Evolutionary conservation across 345 rosid genomes (phyloP).

Genomic region (Raphanus sativus): DNA sequence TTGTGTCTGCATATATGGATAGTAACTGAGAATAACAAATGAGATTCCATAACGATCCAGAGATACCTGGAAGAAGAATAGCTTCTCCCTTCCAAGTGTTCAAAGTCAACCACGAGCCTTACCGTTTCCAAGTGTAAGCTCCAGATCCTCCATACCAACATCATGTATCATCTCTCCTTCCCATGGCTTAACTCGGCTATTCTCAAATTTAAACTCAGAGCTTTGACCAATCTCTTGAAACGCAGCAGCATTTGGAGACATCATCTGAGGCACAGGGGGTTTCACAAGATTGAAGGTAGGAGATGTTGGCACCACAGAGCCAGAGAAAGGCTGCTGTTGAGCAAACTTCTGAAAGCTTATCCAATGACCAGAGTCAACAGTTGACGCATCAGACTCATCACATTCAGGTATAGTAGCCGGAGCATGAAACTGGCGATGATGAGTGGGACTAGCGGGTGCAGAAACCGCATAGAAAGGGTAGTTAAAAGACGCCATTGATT

Average conservation of each 20-base stretch:
- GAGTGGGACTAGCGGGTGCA: constrained; percentile 98
- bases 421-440: constrained; percentile 73
- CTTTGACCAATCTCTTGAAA: constrained; percentile 65
- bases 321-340: constrained; percentile 43
- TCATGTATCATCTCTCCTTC: constrained; percentile 99
- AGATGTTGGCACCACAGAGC: constrained; percentile 64
- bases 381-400: constrained; percentile 91
- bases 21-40: constrained; percentile 10
- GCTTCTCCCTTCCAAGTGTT: not conserved
- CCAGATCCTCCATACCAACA: constrained; percentile 89
- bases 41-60: constrained; percentile 14
- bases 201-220: constrained; percentile 76
- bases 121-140: constrained; percentile 86
- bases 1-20: constrained; percentile 22
- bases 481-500: constrained; percentile 62
- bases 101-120: constrained; percentile 57
- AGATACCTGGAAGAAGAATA: constrained; percentile 9
- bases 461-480: constrained; percentile 82
- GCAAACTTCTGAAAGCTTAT: constrained; percentile 81
- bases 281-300: constrained; percentile 91
- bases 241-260: constrained; percentile 35
- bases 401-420: constrained; percentile 91
- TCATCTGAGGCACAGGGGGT: constrained; percentile 46
- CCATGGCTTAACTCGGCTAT: constrained; percentile 88
- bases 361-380: constrained; percentile 97